phyloP scores from a whole-genome alignment of 768 basidiomycete species.

The Rossbeevera mucosa region DNA sequence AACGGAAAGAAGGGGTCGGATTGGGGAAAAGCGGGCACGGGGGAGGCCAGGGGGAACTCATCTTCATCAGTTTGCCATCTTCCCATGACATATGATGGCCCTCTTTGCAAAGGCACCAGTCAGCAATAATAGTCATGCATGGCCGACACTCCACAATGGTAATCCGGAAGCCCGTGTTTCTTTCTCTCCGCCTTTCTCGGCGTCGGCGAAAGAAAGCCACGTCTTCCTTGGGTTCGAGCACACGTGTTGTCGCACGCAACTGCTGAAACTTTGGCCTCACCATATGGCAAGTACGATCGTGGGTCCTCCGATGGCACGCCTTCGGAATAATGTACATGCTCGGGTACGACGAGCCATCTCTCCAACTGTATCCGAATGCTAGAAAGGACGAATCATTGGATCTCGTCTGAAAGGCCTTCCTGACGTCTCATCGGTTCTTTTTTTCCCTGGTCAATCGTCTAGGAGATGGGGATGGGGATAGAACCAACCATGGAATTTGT shows the following conservation, averaged over 20 bases:
- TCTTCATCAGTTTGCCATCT: not conserved
- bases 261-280: not conserved
- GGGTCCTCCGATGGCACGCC: not conserved
- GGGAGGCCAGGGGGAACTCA: not conserved
- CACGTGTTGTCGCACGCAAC: constrained; percentile 9
- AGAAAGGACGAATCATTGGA: not conserved
- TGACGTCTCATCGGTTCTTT: not conserved
- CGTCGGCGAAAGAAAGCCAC: constrained; percentile 4
- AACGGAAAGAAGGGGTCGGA: not conserved
- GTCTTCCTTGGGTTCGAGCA: not conserved
- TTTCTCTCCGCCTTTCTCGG: not conserved
- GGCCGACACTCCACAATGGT: not conserved
- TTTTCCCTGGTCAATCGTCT: not conserved
- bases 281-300: not conserved
- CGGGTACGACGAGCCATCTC: not conserved
- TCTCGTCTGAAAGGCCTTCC: not conserved
- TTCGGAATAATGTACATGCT: not conserved
- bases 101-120: not conserved
- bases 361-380: not conserved
- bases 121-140: not conserved
- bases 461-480: not conserved
- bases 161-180: not conserved
- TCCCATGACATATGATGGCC: not conserved
- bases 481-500: not conserved
- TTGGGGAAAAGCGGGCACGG: not conserved